Conservation (phyloP, 306 rosid species). For the Glycine soja region DNA sequence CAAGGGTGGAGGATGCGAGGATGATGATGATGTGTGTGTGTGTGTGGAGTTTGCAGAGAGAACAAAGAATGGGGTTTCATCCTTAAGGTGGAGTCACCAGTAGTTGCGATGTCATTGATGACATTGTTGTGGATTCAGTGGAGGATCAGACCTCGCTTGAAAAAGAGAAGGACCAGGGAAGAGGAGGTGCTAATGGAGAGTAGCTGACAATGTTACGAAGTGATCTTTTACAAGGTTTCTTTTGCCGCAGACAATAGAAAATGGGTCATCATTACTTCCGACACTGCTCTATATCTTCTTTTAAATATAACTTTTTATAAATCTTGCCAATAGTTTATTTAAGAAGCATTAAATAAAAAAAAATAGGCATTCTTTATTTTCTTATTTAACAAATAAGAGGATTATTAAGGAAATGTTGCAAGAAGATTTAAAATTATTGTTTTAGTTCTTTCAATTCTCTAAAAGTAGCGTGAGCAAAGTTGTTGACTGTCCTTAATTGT, state of each 20-base stretch:
- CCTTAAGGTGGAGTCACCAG: too few relatives aligned
- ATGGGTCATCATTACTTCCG: conserved; percentile 56
- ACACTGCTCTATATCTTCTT: background rate
- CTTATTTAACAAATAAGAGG: background rate
- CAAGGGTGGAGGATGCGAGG: too few relatives aligned
- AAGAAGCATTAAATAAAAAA: background rate
- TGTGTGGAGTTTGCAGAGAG: too few relatives aligned
- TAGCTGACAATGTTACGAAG: background rate
- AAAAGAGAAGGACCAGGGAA: too few relatives aligned
- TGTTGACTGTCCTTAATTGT: conserved; percentile 29
- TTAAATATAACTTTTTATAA: background rate
- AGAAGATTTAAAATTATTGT: background rate
- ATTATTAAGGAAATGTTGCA: background rate
- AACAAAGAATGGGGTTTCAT: too few relatives aligned
- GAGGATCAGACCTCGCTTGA: too few relatives aligned
- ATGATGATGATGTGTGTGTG: too few relatives aligned
- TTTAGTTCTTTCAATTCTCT: conserved; percentile 4
- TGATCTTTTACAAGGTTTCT: conserved; percentile 11
- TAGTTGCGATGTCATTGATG: too few relatives aligned
- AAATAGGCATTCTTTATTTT: background rate
- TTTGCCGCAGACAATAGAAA: conserved; percentile 44
- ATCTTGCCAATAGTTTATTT: background rate
- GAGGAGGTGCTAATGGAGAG: too few relatives aligned
- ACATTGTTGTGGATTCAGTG: too few relatives aligned
- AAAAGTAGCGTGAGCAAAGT: conserved; percentile 35